phyloP scores from a whole-genome alignment of 2,329 filamentous ascomycete species.

The Dactylonectria estremocensis region DNA sequence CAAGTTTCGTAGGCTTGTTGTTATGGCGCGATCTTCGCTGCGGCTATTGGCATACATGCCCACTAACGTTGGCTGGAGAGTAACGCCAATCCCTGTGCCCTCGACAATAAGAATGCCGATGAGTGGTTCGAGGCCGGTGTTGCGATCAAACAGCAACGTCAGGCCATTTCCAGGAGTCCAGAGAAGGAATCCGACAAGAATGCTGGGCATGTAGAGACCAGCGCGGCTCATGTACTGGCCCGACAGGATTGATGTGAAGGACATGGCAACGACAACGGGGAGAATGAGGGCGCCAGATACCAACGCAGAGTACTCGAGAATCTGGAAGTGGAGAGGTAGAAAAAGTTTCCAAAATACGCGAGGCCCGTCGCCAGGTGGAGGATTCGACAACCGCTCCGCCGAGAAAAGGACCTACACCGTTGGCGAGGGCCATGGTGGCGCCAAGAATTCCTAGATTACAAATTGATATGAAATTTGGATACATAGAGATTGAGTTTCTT shows the following conservation, averaged over 20 bases:
- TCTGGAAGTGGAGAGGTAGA: constrained; percentile 53
- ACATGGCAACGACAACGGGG: constrained; percentile 48
- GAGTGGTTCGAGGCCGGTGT: constrained; percentile 48
- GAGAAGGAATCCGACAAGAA: constrained; percentile 52
- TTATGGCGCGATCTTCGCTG: constrained; percentile 55
- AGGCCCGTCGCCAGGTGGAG: constrained; percentile 51
- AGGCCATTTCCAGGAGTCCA: constrained; percentile 57
- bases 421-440: constrained; percentile 49
- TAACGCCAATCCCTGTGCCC: constrained; percentile 54
- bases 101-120: constrained; percentile 52
- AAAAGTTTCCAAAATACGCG: constrained; percentile 50
- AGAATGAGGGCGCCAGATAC: constrained; percentile 50
- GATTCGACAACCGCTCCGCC: constrained; percentile 50
- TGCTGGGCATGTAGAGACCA: constrained; percentile 49
- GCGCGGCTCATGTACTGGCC: constrained; percentile 51
- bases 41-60: constrained; percentile 56
- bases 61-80: constrained; percentile 56
- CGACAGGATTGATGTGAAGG: constrained; percentile 48
- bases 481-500: constrained; percentile 24
- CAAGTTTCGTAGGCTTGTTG: constrained; percentile 57
- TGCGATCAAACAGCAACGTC: constrained; percentile 44
- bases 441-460: constrained; percentile 30
- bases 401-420: constrained; percentile 57
- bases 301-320: constrained; percentile 47
- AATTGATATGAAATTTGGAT: background rate